A percentile compares a stretch with the other conserved stretches of the same genome.
Evolutionary conservation across 441 rosid species (phyloP).

Genomic region (Erysimum cheiri): DNA sequence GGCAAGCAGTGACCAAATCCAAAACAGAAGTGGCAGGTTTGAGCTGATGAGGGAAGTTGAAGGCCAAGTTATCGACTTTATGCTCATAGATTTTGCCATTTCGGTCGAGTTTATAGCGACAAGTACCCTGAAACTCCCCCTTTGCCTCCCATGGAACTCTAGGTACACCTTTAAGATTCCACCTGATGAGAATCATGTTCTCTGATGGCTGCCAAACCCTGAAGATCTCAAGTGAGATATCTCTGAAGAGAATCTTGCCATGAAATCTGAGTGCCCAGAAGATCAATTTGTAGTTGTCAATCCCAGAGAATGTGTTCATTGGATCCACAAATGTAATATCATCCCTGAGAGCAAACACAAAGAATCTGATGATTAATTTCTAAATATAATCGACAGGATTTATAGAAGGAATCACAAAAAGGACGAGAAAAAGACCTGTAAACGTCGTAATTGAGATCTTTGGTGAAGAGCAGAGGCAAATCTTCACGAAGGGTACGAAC

Average conservation of each 20-base stretch:
- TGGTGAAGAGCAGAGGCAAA: constrained; percentile 70
- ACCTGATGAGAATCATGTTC: constrained; percentile 84
- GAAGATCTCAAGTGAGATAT: constrained; percentile 77
- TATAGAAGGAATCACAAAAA: constrained; percentile 25
- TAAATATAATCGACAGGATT: constrained; percentile 15
- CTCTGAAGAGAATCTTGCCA: constrained; percentile 81
- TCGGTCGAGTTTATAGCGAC: constrained; percentile 84
- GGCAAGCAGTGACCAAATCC: constrained; percentile 81
- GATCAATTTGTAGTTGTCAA: constrained; percentile 80
- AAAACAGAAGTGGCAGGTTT: constrained; percentile 79
- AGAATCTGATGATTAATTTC: not conserved
- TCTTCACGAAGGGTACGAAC: constrained; percentile 92
- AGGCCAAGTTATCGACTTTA: constrained; percentile 88
- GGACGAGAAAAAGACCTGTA: constrained; percentile 63
- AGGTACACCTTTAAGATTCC: constrained; percentile 89
- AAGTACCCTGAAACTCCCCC: constrained; percentile 92
- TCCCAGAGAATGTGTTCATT: constrained; percentile 77
- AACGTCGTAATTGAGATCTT: constrained; percentile 84
- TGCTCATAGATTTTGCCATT: constrained; percentile 88
- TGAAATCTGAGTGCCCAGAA: constrained; percentile 92
- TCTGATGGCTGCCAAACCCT: constrained; percentile 97
- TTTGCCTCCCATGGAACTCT: constrained; percentile 95
- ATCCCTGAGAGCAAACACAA: constrained; percentile 58
- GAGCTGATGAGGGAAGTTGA: constrained; percentile 83
- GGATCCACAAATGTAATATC: constrained; percentile 86